Evolutionary conservation across 495 filamentous ascomycete species (phyloP), one percentile per base, ranked within the genome.

Genomic region (Aspergillus sclerotiicarbonarius): DNA sequence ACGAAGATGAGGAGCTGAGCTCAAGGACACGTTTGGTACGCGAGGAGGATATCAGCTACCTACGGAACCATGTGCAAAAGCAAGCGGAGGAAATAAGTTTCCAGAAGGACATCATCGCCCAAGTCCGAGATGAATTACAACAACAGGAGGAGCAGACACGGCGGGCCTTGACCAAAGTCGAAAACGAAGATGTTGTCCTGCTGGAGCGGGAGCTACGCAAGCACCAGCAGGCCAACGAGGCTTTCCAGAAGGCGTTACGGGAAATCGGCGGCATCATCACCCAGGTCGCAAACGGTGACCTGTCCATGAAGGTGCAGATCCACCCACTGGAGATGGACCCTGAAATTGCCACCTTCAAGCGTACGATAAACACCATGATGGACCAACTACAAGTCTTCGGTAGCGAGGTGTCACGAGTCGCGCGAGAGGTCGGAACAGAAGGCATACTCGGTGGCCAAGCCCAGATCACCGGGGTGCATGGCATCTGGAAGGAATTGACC

Each of bases 331-430:
- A 99, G 74, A 94, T 97, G 90, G 94, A 99, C 80, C 92, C 94
- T 0, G 95, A 99, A 80, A 99, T 99, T 66, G 91, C 90, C n/a
- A 93, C 89, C 5, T 99, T 99, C 82, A 99, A 99, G 78, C 87
- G 90, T 55, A 97, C 92, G 15, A 87, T 80, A 77, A 99, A 99
- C 67, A 96, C 87, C 53, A 99, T 99, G 94, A 96, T 98, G 84
- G 94, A 98, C 69, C 94, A 98, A 76, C 81, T 98, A 54, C 92
- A 97, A 71, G 89, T 94, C 52, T 98, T 98, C 74, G 92, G 94
- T 66, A 93, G 89, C 70, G 92, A 98, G 76, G 94, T 98, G 63
- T 98, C 95, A 57, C 87, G 91, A 64, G 89, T 98, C 61, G 94
- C 94, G 37, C 89, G 91, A 74, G 94, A 98, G 71, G 95, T 98